phyloP scores from a whole-genome alignment of 2,329 filamentous ascomycete genomes.

The Venturia nashicola region DNA sequence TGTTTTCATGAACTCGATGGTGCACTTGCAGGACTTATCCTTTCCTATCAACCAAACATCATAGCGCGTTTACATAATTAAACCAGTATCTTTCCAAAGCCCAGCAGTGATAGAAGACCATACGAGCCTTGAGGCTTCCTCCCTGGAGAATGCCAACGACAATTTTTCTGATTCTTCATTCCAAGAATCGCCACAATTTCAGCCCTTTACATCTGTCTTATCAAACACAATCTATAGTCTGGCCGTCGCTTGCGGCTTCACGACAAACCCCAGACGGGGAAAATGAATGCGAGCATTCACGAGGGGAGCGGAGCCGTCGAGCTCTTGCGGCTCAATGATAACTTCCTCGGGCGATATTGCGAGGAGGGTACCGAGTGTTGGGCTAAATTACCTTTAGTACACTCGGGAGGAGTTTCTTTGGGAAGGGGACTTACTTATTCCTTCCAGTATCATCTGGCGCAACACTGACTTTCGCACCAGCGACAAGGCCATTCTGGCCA shows the following conservation, averaged over 20 bases:
- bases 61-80: no score
- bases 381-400: conserved; percentile 14
- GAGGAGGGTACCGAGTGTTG: conserved; percentile 24
- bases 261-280: conserved; percentile 27
- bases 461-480: conserved; percentile 21
- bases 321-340: conserved; percentile 21
- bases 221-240: background rate
- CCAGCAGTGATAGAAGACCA: no score
- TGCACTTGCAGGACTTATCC: no score
- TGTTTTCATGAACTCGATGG: no score
- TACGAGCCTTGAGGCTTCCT: no score
- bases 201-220: no score
- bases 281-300: conserved; percentile 28
- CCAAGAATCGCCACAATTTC: no score
- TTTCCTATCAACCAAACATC: no score
- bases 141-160: no score
- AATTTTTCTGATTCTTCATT: no score
- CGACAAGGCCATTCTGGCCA: conserved; percentile 18
- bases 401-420: background rate
- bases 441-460: conserved; percentile 29
- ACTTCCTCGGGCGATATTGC: conserved; percentile 28
- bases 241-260: conserved; percentile 14
- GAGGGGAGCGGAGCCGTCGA: conserved; percentile 15
- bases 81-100: no score
- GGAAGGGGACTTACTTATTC: conserved; percentile 16